A percentile compares a stretch with the other conserved stretches of the same genome.
Evolutionary conservation across 768 basidiomycete genomes (phyloP).

Genomic region (Mycena amicta): DNA sequence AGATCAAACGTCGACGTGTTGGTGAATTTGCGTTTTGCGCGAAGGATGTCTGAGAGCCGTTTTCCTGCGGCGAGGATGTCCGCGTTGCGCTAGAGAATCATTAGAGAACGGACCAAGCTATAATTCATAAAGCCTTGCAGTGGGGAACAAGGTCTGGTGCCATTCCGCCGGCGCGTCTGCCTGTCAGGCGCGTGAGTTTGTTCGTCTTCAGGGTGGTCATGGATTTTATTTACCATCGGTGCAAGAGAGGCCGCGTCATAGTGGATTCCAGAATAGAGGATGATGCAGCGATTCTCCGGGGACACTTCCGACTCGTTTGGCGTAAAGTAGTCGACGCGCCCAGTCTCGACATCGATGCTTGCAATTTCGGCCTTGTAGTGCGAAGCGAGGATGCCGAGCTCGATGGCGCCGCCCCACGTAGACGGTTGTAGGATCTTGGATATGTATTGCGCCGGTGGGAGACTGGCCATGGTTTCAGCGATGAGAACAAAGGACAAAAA

Average conservation of each 20-base stretch:
- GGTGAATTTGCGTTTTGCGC: constrained; percentile 82
- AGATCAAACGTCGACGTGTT: constrained; percentile 92
- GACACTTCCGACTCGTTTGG: constrained; percentile 48
- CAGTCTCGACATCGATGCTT: constrained; percentile 90
- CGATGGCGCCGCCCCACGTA: constrained; percentile 97
- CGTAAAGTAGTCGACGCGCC: constrained; percentile 82
- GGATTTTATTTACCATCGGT: constrained; percentile 47
- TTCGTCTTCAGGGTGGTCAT: too few relatives aligned
- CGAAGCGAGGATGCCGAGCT: constrained; percentile 80
- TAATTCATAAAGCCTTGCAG: constrained; percentile 40
- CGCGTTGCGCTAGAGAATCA: neutral
- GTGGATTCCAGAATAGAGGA: constrained; percentile 97
- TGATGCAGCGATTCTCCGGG: constrained; percentile 54
- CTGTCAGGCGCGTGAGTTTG: neutral
- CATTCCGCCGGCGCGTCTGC: constrained; percentile 76
- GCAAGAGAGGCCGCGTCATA: constrained; percentile 91
- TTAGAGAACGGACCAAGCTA: neutral
- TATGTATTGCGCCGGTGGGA: constrained; percentile 73
- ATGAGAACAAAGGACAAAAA: neutral
- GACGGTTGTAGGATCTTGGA: constrained; percentile 74
- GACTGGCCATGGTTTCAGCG: constrained; percentile 27
- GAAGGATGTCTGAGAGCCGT: constrained; percentile 71
- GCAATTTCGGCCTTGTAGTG: constrained; percentile 87
- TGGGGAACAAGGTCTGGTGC: constrained; percentile 84
- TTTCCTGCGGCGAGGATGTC: constrained; percentile 60